phyloP scores from a whole-genome alignment of 345 rosid species.

The Moringa oleifera region DNA sequence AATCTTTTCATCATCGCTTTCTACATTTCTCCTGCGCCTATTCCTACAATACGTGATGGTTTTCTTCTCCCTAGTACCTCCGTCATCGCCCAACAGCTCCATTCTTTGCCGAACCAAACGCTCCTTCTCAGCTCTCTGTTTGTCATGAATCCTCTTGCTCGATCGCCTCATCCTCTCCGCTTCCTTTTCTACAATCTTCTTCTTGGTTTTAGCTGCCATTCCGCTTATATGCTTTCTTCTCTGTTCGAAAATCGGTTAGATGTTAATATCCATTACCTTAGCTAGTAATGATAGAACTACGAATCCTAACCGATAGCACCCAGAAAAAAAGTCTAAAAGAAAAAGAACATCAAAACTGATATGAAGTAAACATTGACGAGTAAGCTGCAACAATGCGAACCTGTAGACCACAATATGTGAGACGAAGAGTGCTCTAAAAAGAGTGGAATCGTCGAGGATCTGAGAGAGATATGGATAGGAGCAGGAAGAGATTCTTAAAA shows the following conservation, averaged over 20 bases:
- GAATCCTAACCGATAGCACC: too few species aligned
- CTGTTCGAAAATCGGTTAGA: background rate
- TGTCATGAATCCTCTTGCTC: constrained; percentile 39
- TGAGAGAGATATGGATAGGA: too few species aligned
- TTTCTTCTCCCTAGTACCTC: constrained; percentile 7
- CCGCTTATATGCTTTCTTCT: background rate
- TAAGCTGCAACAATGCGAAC: too few species aligned
- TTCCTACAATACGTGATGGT: constrained; percentile 7
- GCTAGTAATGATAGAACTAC: too few species aligned
- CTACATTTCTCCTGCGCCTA: constrained; percentile 8
- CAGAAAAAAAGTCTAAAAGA: too few species aligned
- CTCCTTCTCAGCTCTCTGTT: constrained; percentile 42
- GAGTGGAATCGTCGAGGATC: too few species aligned
- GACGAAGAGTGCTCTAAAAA: too few species aligned
- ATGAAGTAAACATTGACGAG: too few species aligned
- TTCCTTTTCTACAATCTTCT: background rate
- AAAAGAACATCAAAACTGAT: too few species aligned
- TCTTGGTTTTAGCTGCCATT: constrained; percentile 9
- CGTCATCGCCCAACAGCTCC: constrained; percentile 24
- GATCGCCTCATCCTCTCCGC: constrained; percentile 19
- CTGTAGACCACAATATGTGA: too few species aligned
- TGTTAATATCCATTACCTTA: too few species aligned
- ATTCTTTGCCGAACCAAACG: constrained; percentile 37
- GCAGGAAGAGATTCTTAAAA: too few species aligned
- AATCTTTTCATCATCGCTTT: background rate